Percentiles rank a stretch among this genome's conserved stretches.
Conservation (phyloP, 306 rosid species). For the Trifolium subterraneum region DNA sequence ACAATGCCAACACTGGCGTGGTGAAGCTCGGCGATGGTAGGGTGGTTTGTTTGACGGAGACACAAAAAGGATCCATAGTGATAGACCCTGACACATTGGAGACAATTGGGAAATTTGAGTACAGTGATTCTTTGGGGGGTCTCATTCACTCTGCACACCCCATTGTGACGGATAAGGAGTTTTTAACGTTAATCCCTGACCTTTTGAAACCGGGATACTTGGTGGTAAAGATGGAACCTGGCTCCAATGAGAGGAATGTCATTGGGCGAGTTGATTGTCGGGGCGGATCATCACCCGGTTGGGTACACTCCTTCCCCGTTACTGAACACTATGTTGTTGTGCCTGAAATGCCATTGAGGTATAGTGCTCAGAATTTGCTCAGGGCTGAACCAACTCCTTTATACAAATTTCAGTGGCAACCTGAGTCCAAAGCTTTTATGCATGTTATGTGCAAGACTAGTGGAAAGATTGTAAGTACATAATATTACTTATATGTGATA, state of each 20-base stretch:
- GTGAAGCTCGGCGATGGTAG: constrained; percentile 83
- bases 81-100: constrained; percentile 76
- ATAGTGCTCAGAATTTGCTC: constrained; percentile 78
- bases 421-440: constrained; percentile 69
- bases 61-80: constrained; percentile 86
- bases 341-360: constrained; percentile 92
- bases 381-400: constrained; percentile 88
- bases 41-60: constrained; percentile 89
- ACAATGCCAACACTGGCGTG: constrained; percentile 91
- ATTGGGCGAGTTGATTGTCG: constrained; percentile 77
- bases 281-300: constrained; percentile 74
- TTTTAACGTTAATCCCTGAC: constrained; percentile 80
- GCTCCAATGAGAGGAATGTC: constrained; percentile 75
- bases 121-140: constrained; percentile 82
- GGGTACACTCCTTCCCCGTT: constrained; percentile 95
- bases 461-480: constrained; percentile 68
- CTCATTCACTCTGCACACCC: constrained; percentile 93
- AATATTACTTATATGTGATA: neutral
- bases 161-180: constrained; percentile 76
- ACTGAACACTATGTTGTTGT: constrained; percentile 75
- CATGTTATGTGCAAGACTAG: constrained; percentile 89
- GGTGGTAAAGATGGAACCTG: constrained; percentile 78
- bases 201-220: constrained; percentile 75
- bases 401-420: constrained; percentile 93
- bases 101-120: constrained; percentile 72